Base-by-base conservation (phyloP, 2,329 filamentous ascomycete genomes). In the Neonectria sp. region DNA sequence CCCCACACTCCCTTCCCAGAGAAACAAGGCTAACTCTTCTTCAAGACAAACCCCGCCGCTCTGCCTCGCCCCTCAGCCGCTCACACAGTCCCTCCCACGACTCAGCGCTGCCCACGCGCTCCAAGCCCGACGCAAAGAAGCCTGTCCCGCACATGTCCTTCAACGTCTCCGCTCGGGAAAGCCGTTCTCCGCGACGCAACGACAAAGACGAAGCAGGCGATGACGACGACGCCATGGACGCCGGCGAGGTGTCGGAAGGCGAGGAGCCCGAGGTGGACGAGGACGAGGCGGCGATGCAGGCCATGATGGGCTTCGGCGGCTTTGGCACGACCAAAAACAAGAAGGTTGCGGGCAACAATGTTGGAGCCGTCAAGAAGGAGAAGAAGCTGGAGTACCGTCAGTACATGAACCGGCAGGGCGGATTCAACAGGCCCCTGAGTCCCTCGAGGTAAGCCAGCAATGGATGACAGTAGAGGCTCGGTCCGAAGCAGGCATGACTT, bases 361-460 rank as follows among this genome's bases (percentile, higher is more conserved):
- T 92, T 48, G 95, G 93, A 62, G 94, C 86, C 0, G 90, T 98
- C 59, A 86, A 92, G 73, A 98, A 96, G 86, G 94, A 96, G 83
- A 98, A 97, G 90, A 95, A 94, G 89, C 93, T 92, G 15, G 90
- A 97, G 85, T 98, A 98, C 78, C 88, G 96, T 74, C 96, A 99
- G 88, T 99, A 99, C 82, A 99, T 99, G 90, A 96, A 96, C 78
- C 88, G 93, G 63, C 86, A 90, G 58, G 93, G 93, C 63, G 93
- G 93, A 6, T 96, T 96, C 84, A 96, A 95, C 79, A 83, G 93
- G 74, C 93, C 93, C 52, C 82, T 95, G 59, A 93, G 91, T 79
- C 90, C 90, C 24, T 79, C 80, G 24, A 75, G 84, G 56, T 85
- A 64, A 73, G 65, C 3, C 27, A 15, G n/a, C 15, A 45, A 6